Evolutionary conservation across 2,329 filamentous ascomycete genomes (phyloP).

Genomic region (Geosmithia morbida): DNA sequence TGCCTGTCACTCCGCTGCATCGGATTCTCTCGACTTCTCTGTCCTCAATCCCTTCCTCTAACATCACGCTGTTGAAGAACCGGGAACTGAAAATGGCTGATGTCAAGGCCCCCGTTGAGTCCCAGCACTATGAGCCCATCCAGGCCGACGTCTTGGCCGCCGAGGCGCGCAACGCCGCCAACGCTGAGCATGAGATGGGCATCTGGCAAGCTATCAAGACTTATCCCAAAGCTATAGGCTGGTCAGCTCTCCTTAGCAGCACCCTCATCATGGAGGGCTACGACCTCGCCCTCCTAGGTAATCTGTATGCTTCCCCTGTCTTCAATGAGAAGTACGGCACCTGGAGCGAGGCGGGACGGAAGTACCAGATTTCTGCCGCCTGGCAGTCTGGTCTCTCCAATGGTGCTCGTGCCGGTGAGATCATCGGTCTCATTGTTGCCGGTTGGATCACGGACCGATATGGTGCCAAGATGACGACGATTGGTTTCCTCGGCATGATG

Average conservation of each 20-base stretch:
- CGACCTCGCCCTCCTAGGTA: slow-evolving; percentile 33
- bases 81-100: background rate
- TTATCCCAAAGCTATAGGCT: slow-evolving; percentile 31
- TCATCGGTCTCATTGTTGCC: slow-evolving; percentile 38
- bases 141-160: slow-evolving; percentile 11
- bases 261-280: slow-evolving; percentile 37
- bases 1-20: no score
- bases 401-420: slow-evolving; percentile 36
- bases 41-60: background rate
- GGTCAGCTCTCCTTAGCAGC: slow-evolving; percentile 28
- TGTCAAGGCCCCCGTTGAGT: background rate
- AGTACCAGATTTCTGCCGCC: slow-evolving; percentile 32
- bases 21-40: background rate
- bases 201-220: slow-evolving; percentile 22
- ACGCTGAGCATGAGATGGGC: slow-evolving; percentile 25
- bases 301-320: slow-evolving; percentile 29
- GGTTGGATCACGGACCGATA: slow-evolving; percentile 35
- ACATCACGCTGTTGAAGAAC: background rate
- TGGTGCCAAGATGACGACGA: slow-evolving; percentile 34
- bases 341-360: slow-evolving; percentile 14
- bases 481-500: slow-evolving; percentile 29
- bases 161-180: slow-evolving; percentile 24
- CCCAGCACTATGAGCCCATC: slow-evolving; percentile 10
- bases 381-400: slow-evolving; percentile 45
- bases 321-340: slow-evolving; percentile 32